Base-by-base conservation (phyloP, 225 moss, liverwort and hornwort species). In the Ulota crispa region DNA sequence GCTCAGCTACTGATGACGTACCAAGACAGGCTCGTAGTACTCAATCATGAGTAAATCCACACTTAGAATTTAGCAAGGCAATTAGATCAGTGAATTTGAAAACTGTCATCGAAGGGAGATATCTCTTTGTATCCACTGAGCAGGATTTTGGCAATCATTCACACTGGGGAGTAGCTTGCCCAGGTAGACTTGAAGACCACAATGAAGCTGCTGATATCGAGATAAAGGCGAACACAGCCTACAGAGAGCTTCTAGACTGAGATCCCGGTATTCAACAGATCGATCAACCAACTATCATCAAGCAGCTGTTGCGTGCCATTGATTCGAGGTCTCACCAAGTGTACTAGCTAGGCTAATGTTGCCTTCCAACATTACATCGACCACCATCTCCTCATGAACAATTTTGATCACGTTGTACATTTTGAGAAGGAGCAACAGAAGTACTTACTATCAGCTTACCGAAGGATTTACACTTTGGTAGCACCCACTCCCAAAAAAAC, bases 331-430 rank as follows among this genome's bases (percentile, higher is more conserved):
- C 37, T 26, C 57, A 36, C 57, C 19, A 21, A 30, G 56, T 45
- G 70, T 81, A 81, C 69, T 43, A 73, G 23, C 81, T 37, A 63
- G 9, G 30, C 57, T 78, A 75, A 12, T 16, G 56, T 57, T 79
- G 65, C 34, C 15, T 64, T 71, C 39, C 11, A 64, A 16, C 8
- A 39, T 81, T 36, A 70, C 15, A 78, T 37, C 63, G 14, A 26
- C 69, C 64, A 73, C 21, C 24, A 36, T 66, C 70, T 75, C 63
- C 66, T 53, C 41, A 32, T 39, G 62, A 26, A 3, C 31, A 42
- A 20, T 32, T 28, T 60, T 8, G 45, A 55, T 70, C 63, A 36
- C 56, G 64, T 47, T 55, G 72, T 50, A 50, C 47, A 61, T 20
- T 70, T 36, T 34, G 8, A 34, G 62, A 68, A 53, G 62, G 32